Percentiles rank a stretch among this genome's conserved stretches.
Evolutionary conservation across 2,329 filamentous ascomycete genomes (phyloP).

Genomic region (Colletotrichum lupini): DNA sequence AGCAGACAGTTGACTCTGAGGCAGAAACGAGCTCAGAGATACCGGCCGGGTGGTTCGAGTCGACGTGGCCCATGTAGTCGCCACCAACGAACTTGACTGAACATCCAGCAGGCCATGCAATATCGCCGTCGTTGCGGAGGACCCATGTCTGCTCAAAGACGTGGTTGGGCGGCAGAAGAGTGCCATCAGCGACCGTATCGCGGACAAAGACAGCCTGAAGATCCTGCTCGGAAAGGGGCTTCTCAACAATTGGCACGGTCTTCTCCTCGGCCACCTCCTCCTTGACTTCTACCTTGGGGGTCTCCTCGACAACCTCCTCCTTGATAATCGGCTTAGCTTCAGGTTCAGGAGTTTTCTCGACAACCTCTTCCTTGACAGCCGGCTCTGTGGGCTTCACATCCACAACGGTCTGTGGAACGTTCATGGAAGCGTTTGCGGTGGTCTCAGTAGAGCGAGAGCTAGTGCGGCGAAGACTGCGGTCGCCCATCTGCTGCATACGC

Average conservation of each 20-base stretch:
- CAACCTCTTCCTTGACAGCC: slow-evolving; percentile 34
- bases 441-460: slow-evolving; percentile 65
- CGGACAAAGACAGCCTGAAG: slow-evolving; percentile 74
- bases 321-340: slow-evolving; percentile 36
- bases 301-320: slow-evolving; percentile 39
- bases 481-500: slow-evolving; percentile 77
- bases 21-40: slow-evolving; percentile 81
- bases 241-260: slow-evolving; percentile 39
- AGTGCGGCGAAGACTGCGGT: slow-evolving; percentile 53
- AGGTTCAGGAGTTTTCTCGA: slow-evolving; percentile 42
- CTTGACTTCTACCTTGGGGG: background rate
- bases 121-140: slow-evolving; percentile 83
- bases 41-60: slow-evolving; percentile 82
- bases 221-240: slow-evolving; percentile 41
- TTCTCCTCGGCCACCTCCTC: slow-evolving; percentile 39
- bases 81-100: slow-evolving; percentile 92
- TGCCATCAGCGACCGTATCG: slow-evolving; percentile 84
- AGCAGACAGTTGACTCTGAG: slow-evolving; percentile 84
- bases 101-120: slow-evolving; percentile 88
- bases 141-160: slow-evolving; percentile 93
- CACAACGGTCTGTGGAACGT: slow-evolving; percentile 76
- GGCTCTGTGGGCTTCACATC: slow-evolving; percentile 74
- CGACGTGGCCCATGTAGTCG: slow-evolving; percentile 95
- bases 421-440: slow-evolving; percentile 59
- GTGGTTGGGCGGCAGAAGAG: slow-evolving; percentile 74